Evolutionary conservation across 225 moss, liverwort and hornwort genomes (phyloP).

Genomic region (Pseudoscleropodium purum): DNA sequence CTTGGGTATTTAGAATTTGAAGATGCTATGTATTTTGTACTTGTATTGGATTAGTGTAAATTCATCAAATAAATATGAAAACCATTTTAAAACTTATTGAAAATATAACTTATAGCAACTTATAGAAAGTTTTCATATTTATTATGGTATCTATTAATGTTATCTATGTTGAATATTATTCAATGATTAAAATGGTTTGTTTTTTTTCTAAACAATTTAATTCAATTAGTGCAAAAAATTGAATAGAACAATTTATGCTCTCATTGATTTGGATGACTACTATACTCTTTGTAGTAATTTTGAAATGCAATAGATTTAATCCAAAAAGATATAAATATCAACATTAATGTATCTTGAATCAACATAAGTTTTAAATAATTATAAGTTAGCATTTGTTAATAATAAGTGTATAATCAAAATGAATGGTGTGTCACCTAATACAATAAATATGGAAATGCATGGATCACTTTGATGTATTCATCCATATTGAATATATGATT

Average conservation of each 20-base stretch:
- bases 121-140: no score
- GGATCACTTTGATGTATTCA: neutral
- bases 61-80: neutral
- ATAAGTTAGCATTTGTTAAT: no score
- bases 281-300: neutral
- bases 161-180: neutral
- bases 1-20: neutral
- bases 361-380: neutral
- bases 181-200: accelerated
- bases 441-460: neutral
- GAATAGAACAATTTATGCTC: neutral
- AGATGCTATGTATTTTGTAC: neutral
- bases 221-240: neutral
- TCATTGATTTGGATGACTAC: neutral
- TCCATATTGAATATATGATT: neutral
- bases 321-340: neutral
- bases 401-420: neutral
- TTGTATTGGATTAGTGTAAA: neutral
- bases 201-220: neutral
- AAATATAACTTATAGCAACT: neutral
- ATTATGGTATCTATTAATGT: accelerated
- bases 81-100: neutral
- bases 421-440: neutral
- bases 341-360: no score
- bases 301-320: neutral